Base-by-base conservation (phyloP, 2,329 filamentous ascomycete genomes). In the Didymella exigua region DNA sequence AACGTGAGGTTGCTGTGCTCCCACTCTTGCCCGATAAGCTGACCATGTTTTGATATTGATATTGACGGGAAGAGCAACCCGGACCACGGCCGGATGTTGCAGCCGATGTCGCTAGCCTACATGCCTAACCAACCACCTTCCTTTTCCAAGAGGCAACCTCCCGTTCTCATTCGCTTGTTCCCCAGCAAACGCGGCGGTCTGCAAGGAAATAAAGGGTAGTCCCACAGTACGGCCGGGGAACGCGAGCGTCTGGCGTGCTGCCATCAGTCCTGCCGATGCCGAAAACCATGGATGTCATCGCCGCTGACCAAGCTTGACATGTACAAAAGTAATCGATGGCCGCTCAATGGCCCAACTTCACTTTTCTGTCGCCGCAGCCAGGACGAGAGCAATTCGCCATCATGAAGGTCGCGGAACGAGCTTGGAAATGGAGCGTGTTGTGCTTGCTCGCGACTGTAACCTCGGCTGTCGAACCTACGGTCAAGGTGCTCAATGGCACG, bases 401-500 rank as follows among this genome's bases (percentile, higher is more conserved):
- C 41, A 69, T 67, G 61, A 48, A 31, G n/a, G 21, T 45, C 8
- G 29, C 31, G 11, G 56, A 27, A 63, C 59, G 59, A 66, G 52
- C 50, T 50, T 67, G 67, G 64, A 64, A 49, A 36, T 55, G 50
- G 50, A 45, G 55, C 18, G 51, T 68, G 23, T 49, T 56, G 11
- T 64, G 46, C 43, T 45, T 62, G 13, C 51, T 66, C 16, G 54
- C 60, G 14, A 45, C 56, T 7, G 30, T 56, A 14, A 56, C 57
- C 30, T 38, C 38, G 19, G 67, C 67, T 33, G 27, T 41, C 13
- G 59, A 60, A 11, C 70, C 72, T 13, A 62, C 60, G 2, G 73
- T 68, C 16, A 65, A 56, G 9, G 65, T 75, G 0, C 62, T 66
- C 38, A 75, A 75, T 54, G 72, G 73, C 9, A 73, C 69, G 19